Evolutionary conservation across 805 yeast genomes (phyloP).

Genomic region (Lipomyces lipofer): DNA sequence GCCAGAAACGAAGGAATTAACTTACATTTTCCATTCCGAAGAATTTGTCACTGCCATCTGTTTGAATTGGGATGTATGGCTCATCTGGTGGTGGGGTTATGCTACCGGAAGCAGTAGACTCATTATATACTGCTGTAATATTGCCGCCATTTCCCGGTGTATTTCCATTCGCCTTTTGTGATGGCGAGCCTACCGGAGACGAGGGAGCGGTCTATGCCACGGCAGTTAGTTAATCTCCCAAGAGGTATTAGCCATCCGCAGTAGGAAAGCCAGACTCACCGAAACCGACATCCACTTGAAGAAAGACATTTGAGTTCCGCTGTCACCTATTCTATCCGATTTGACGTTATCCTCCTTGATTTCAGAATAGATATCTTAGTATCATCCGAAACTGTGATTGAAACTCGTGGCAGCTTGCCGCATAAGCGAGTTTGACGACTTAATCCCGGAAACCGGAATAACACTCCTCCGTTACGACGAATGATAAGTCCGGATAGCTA

Average conservation of each 20-base stretch:
- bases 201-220: neutral
- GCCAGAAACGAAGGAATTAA: neutral
- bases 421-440: too few species aligned
- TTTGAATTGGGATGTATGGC: neutral
- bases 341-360: too few species aligned
- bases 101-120: neutral
- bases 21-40: conserved; percentile 45
- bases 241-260: neutral
- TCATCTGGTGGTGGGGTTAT: neutral
- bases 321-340: too few species aligned
- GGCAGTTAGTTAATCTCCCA: neutral
- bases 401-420: too few species aligned
- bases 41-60: conserved; percentile 36
- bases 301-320: too few species aligned
- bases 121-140: neutral
- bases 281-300: neutral
- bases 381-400: too few species aligned
- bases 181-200: neutral
- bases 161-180: neutral
- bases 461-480: too few species aligned
- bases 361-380: too few species aligned
- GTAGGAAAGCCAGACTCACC: neutral
- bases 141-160: too few species aligned
- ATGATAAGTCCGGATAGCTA: too few species aligned
- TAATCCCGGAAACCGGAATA: too few species aligned